A percentile compares a stretch with the other conserved stretches of the same genome.
phyloP scores from a whole-genome alignment of 2,329 filamentous ascomycete species.

The Corynespora cassiicola region DNA sequence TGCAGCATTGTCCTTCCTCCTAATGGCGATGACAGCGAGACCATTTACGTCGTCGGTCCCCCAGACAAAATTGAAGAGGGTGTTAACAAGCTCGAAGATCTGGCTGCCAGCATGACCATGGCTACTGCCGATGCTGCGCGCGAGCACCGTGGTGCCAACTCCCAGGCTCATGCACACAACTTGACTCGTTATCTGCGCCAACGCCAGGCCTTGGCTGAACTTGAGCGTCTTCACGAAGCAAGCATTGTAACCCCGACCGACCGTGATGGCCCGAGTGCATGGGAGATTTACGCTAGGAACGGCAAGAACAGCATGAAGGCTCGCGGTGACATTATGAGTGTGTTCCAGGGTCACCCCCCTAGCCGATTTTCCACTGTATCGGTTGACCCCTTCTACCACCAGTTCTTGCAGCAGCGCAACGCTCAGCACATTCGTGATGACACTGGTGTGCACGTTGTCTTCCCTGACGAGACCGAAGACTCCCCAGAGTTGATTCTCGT shows the following conservation, averaged over 20 bases:
- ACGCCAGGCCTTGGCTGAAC: slow-evolving; percentile 78
- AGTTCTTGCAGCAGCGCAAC: slow-evolving; percentile 71
- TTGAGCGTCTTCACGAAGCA: slow-evolving; percentile 82
- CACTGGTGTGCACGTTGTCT: slow-evolving; percentile 75
- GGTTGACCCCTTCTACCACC: slow-evolving; percentile 81
- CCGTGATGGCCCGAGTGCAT: slow-evolving; percentile 73
- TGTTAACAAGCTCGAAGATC: slow-evolving; percentile 83
- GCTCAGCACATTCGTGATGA: slow-evolving; percentile 69
- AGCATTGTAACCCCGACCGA: slow-evolving; percentile 82
- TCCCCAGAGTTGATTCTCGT: slow-evolving; percentile 73
- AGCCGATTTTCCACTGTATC: slow-evolving; percentile 70
- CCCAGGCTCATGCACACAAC: slow-evolving; percentile 80
- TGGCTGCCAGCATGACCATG: slow-evolving; percentile 86
- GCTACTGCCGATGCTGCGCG: slow-evolving; percentile 82
- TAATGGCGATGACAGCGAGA: slow-evolving; percentile 77
- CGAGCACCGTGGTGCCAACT: slow-evolving; percentile 77
- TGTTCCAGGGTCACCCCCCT: slow-evolving; percentile 77
- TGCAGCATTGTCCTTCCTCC: slow-evolving; percentile 86
- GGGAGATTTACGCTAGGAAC: slow-evolving; percentile 88
- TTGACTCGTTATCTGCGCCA: slow-evolving; percentile 87
- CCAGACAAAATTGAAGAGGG: slow-evolving; percentile 75
- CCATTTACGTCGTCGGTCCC: slow-evolving; percentile 84
- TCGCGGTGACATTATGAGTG: slow-evolving; percentile 74
- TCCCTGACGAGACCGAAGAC: slow-evolving; percentile 69
- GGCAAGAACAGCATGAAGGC: slow-evolving; percentile 82